Evolutionary conservation across 495 filamentous ascomycete genomes (phyloP).

Genomic region (Penicillium ochrochloron): DNA sequence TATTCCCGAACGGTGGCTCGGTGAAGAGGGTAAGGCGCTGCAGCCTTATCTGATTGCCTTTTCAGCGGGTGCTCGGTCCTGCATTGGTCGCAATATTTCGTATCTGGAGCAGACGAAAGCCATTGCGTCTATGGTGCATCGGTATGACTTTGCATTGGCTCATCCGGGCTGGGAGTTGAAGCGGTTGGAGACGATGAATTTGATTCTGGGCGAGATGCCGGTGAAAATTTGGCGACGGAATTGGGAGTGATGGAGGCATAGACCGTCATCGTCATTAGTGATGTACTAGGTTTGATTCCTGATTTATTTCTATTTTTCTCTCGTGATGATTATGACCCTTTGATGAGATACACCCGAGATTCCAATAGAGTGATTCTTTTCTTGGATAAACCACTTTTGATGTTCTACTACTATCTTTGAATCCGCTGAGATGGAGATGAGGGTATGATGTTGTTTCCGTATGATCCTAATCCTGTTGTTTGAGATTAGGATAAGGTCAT

Average conservation of each 20-base stretch:
- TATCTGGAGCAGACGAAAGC: conserved; percentile 52
- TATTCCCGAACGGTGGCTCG: conserved; percentile 35
- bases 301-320: background rate
- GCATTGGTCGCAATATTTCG: conserved; percentile 49
- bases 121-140: conserved; percentile 47
- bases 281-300: background rate
- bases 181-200: conserved; percentile 46
- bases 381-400: background rate
- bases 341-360: background rate
- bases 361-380: background rate
- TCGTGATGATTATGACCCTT: background rate
- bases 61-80: conserved; percentile 43
- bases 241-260: conserved; percentile 4
- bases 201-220: conserved; percentile 44
- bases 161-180: conserved; percentile 43
- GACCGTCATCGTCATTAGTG: background rate
- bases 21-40: conserved; percentile 39
- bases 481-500: too few species aligned
- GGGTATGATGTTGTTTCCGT: too few species aligned
- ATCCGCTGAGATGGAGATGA: background rate
- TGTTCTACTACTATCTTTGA: background rate
- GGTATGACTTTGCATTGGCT: conserved; percentile 49
- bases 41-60: conserved; percentile 51
- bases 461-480: too few species aligned
- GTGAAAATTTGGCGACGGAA: conserved; percentile 45